Percentiles rank a stretch among this genome's conserved stretches.
These are phyloP conservation scores for Monosporascus sp. DNA, from an alignment of 2,329 filamentous ascomycete species.

Conservation along the genomic window DNA sequence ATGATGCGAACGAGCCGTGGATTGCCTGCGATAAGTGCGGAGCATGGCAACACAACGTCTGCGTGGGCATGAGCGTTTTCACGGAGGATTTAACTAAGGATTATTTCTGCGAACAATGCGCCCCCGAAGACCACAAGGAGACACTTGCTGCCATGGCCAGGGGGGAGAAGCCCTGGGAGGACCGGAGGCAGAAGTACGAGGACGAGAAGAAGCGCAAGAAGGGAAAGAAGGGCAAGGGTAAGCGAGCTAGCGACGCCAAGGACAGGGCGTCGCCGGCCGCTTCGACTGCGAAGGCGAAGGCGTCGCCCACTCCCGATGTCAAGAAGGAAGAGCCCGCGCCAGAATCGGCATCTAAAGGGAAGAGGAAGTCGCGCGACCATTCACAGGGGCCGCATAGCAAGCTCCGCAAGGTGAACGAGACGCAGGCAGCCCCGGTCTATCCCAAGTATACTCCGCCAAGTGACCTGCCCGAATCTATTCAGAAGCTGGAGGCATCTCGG, in stretches of 20 bases:
- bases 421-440: constrained; percentile 32
- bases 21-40: constrained; percentile 91
- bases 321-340: constrained; percentile 41
- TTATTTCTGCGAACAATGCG: constrained; percentile 91
- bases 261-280: constrained; percentile 42
- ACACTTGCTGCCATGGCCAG: constrained; percentile 71
- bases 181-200: constrained; percentile 56
- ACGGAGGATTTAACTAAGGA: constrained; percentile 72
- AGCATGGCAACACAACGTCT: constrained; percentile 97
- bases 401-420: constrained; percentile 51
- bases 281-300: constrained; percentile 33
- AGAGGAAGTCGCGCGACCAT: constrained; percentile 55
- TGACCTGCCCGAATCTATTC: constrained; percentile 46
- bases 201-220: constrained; percentile 57
- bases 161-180: constrained; percentile 85
- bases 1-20: constrained; percentile 81
- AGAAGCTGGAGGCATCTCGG: constrained; percentile 57
- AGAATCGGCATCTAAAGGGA: constrained; percentile 38
- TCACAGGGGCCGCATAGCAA: constrained; percentile 45
- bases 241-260: constrained; percentile 59
- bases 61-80: constrained; percentile 78
- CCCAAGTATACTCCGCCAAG: constrained; percentile 43
- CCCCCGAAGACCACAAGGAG: constrained; percentile 75
- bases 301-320: constrained; percentile 32
- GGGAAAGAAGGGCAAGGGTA: constrained; percentile 59